Evolutionary conservation across 2,329 filamentous ascomycete species (phyloP).

Genomic region (Pseudogymnoascus sp.): DNA sequence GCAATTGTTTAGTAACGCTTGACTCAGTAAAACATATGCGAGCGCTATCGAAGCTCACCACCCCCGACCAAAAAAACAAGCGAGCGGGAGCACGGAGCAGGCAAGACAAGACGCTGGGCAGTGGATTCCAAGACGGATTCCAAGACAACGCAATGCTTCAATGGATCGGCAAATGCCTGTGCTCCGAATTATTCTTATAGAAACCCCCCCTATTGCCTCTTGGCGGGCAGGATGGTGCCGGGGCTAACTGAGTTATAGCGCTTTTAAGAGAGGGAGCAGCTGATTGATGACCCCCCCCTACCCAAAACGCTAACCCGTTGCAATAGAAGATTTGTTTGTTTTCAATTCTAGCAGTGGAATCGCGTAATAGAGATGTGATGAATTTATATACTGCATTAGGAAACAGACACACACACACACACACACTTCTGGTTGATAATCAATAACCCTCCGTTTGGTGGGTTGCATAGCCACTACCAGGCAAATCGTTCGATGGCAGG

Average conservation of each 20-base stretch:
- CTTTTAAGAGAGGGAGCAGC: neutral
- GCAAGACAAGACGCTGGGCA: neutral
- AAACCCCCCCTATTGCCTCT: neutral
- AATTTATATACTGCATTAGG: neutral
- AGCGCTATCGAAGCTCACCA: neutral
- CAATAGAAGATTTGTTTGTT: neutral
- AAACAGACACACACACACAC: neutral
- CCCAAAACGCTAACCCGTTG: neutral
- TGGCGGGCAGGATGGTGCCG: neutral
- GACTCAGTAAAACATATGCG: neutral
- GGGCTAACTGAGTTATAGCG: neutral
- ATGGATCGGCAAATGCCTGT: neutral
- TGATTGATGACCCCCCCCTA: neutral
- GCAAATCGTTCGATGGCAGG: neutral
- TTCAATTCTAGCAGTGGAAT: neutral
- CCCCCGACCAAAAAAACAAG: neutral
- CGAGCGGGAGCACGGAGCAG: neutral
- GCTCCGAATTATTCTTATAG: neutral
- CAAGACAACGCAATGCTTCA: conserved; percentile 1
- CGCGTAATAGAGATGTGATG: neutral
- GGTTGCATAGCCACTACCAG: neutral
- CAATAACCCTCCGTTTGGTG: neutral
- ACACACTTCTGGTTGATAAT: neutral
- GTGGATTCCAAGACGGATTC: neutral
- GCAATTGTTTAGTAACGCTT: neutral